Base-by-base conservation (phyloP, 2,329 filamentous ascomycete genomes). In the Pestalotiopsis sp. region DNA sequence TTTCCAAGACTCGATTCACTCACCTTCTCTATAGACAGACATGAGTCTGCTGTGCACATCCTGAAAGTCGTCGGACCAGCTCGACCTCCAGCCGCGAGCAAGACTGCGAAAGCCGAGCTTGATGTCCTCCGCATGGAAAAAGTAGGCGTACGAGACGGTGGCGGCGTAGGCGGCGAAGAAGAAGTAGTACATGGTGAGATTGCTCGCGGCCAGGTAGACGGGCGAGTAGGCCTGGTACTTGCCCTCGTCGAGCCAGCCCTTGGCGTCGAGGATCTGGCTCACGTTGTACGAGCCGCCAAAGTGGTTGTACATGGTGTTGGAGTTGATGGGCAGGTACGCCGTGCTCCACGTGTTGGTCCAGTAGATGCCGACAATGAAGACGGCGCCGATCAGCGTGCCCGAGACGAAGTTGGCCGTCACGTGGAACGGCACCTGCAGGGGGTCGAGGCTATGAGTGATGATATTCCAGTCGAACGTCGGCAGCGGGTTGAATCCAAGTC, bases 371-470 rank as follows among this genome's bases (percentile, higher is more conserved):
- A 74, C 66, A 41, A 74, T 69, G 52, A 71, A 41, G 41, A 70
- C 17, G 57, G 67, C 69, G 38, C 71, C 65, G 25, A 72, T 39
- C 2, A 70, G 39, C 4, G 68, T 69, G 11, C 74, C 74, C 23
- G 71, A 17, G 49, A 88, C 74, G 20, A 86, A 86, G 69, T 90
- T 90, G 72, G 83, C 83, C 69, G 88, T 87, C 67, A 87, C 86
- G 73, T 88, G 86, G 52, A 86, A 85, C 0, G 85, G 85, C 4
- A 85, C 85, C 70, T 81, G 80, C n/a, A 87, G 79, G 7, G 85
- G 85, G 11, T 84, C 86, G 55, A 78, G 75, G 36, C 86, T 71
- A 41, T 84, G 85, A 41, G 82, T 81, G 78, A 69, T 45, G 23
- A 58, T 62, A 14, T 69, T 69, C 67, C 67, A 69, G 59, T 69